A percentile compares a stretch with the other conserved stretches of the same genome.
phyloP scores from a whole-genome alignment of 805 yeast genomes.

The Sporopachydermia lactativora region DNA sequence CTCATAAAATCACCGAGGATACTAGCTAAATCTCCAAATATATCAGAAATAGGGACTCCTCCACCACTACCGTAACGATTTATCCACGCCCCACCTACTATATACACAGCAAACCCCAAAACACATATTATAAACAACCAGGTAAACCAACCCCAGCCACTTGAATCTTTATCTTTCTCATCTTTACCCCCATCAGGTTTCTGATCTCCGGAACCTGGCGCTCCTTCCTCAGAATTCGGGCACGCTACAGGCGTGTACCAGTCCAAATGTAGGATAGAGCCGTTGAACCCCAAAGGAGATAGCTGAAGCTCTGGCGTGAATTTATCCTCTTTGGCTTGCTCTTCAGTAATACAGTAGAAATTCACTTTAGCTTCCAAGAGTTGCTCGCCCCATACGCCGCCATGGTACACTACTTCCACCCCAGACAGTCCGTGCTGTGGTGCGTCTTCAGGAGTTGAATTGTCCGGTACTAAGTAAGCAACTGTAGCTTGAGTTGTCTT shows the following conservation, averaged over 20 bases:
- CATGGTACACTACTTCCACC: conserved; percentile 29
- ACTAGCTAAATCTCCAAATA: conserved; percentile 52
- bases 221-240: conserved; percentile 16
- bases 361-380: conserved; percentile 31
- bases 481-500: background rate
- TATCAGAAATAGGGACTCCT: conserved; percentile 27
- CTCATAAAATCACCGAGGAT: conserved; percentile 60
- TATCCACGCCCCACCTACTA: conserved; percentile 63
- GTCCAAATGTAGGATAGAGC: conserved; percentile 16
- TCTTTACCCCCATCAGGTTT: conserved; percentile 14
- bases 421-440: conserved; percentile 11
- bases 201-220: conserved; percentile 12
- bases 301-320: conserved; percentile 18
- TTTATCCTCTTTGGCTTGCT: conserved; percentile 10
- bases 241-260: conserved; percentile 29
- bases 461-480: conserved; percentile 28
- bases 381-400: conserved; percentile 60
- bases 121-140: conserved; percentile 66
- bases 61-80: conserved; percentile 53
- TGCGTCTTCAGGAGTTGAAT: conserved; percentile 17
- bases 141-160: conserved; percentile 70
- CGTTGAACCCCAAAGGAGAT: conserved; percentile 22
- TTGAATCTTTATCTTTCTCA: conserved; percentile 21
- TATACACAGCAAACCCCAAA: conserved; percentile 54
- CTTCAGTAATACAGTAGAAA: conserved; percentile 29